Percentiles rank a stretch among this genome's conserved stretches.
These are phyloP conservation scores for Neurospora crassa DNA, from an alignment of 2,329 filamentous ascomycete genomes.

Conservation along the genomic window DNA sequence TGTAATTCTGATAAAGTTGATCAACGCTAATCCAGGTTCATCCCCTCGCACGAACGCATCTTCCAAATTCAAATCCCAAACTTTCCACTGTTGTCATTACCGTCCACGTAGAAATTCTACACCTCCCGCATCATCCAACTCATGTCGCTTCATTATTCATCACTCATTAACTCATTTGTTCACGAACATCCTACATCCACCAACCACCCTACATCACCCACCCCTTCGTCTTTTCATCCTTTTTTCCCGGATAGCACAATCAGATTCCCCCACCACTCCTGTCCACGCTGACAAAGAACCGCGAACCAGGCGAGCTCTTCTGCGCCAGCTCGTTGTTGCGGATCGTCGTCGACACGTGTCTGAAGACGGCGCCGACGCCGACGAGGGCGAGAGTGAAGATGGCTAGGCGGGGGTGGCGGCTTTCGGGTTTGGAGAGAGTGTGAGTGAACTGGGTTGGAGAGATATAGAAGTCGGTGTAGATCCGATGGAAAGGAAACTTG, in stretches of 20 bases:
- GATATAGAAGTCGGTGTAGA: no score
- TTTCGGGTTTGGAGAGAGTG: slow-evolving; percentile 7
- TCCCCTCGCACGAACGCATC: neutral
- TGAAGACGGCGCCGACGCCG: slow-evolving; percentile 20
- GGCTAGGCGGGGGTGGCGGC: slow-evolving; percentile 30
- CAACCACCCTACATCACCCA: no score
- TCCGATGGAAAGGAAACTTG: neutral
- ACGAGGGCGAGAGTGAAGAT: slow-evolving; percentile 24
- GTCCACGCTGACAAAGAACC: slow-evolving; percentile 41
- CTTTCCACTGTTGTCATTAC: neutral
- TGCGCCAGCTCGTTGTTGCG: slow-evolving; percentile 34
- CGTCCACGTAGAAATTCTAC: neutral
- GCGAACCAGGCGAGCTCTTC: slow-evolving; percentile 25
- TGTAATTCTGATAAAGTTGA: neutral
- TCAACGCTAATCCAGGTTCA: neutral
- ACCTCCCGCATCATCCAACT: neutral
- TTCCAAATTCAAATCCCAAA: neutral
- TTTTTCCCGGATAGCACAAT: neutral
- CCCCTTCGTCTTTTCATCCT: no score
- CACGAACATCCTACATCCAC: neutral
- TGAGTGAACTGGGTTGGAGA: neutral
- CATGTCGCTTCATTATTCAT: neutral
- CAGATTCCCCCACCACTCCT: slow-evolving; percentile 35
- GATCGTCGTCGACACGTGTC: slow-evolving; percentile 28
- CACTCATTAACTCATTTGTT: neutral